These are phyloP conservation scores for Kernera saxatilis DNA, from an alignment of 345 rosid genomes.

Conservation along the genomic window DNA sequence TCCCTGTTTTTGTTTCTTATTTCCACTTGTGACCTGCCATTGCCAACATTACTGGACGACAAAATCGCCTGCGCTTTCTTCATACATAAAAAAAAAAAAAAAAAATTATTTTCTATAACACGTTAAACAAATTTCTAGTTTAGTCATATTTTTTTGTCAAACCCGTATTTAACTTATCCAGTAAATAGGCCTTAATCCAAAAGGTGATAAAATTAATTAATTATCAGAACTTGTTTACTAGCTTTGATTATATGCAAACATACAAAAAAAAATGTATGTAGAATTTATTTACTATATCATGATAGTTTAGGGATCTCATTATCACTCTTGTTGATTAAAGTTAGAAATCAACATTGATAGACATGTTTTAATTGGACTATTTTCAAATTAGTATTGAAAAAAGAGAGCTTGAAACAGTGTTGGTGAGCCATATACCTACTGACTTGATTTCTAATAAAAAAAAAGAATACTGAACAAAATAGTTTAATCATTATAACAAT, in stretches of 20 bases:
- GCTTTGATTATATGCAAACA: not conserved
- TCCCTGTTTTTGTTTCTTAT: conserved; percentile 31
- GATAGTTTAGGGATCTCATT: too few relatives aligned
- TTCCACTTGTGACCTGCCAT: conserved; percentile 29
- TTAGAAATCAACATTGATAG: too few relatives aligned
- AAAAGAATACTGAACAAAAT: not conserved
- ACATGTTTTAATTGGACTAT: not conserved
- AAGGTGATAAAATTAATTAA: not conserved
- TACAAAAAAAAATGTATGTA: not conserved
- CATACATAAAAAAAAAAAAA: not conserved
- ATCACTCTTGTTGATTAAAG: too few relatives aligned
- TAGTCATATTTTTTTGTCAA: not conserved
- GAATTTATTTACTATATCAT: not conserved
- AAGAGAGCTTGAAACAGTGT: not conserved
- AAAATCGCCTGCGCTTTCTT: conserved; percentile 12
- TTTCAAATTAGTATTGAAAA: not conserved
- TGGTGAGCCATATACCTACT: conserved; percentile 1
- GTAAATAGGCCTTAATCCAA: not conserved
- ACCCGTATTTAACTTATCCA: not conserved
- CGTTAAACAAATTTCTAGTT: not conserved
- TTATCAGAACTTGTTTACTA: not conserved
- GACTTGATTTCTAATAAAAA: not conserved
- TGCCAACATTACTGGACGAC: conserved; percentile 30
- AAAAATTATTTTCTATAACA: too few relatives aligned
- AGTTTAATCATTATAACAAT: not conserved